Evolutionary conservation across 2,329 filamentous ascomycete species (phyloP).

Genomic region (Cladobotryum mycophilum): DNA sequence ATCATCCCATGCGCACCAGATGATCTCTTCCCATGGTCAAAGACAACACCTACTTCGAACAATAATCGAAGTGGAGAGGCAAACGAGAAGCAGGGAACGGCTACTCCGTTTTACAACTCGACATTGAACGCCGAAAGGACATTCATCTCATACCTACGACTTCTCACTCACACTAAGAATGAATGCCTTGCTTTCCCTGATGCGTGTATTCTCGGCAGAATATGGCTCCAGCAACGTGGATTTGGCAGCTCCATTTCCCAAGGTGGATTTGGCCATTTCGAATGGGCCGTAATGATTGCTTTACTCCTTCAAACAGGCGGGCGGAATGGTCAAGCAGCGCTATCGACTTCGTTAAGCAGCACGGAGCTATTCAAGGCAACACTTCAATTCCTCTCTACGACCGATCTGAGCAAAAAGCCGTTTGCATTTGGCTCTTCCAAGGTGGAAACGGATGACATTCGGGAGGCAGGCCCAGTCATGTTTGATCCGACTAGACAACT

Average conservation of each 20-base stretch:
- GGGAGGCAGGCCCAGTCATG: conserved; percentile 57
- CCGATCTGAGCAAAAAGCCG: conserved; percentile 64
- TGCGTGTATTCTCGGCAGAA: conserved; percentile 76
- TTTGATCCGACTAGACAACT: conserved; percentile 70
- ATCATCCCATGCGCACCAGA: conserved; percentile 71
- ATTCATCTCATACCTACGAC: conserved; percentile 66
- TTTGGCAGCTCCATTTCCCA: conserved; percentile 62
- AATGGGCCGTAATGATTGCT: conserved; percentile 78
- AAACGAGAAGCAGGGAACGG: conserved; percentile 37
- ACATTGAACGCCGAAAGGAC: conserved; percentile 73
- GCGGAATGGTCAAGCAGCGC: conserved; percentile 60
- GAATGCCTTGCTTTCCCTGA: conserved; percentile 70
- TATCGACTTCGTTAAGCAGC: conserved; percentile 77
- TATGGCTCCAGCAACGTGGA: conserved; percentile 86
- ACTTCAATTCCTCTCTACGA: conserved; percentile 76
- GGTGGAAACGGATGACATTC: conserved; percentile 28
- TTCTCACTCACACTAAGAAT: conserved; percentile 63
- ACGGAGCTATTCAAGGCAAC: conserved; percentile 93
- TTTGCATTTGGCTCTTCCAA: conserved; percentile 41
- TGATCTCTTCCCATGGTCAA: conserved; percentile 62
- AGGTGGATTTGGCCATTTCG: conserved; percentile 89
- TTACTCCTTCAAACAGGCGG: conserved; percentile 74
- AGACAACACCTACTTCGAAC: conserved; percentile 63
- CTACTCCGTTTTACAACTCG: conserved; percentile 86
- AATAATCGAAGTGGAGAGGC: conserved; percentile 55